Base-by-base conservation (phyloP, 495 filamentous ascomycete species). In the Aspergillus affinis region DNA sequence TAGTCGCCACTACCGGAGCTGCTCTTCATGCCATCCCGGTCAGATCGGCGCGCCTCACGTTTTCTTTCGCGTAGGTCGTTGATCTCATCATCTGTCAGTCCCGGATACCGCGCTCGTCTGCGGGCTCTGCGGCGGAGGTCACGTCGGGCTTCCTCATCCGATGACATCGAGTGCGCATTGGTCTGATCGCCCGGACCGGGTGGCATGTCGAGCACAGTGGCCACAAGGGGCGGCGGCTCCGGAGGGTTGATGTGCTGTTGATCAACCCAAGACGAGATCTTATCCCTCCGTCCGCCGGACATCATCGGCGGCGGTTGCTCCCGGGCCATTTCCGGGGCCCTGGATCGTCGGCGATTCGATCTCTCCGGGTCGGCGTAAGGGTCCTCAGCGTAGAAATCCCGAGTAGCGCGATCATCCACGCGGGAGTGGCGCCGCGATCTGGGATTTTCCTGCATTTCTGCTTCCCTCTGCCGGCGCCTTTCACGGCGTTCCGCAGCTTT, bases 221-320 rank as follows among this genome's bases (percentile, higher is more conserved):
- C 75, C 23, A 83, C 76, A 19, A 84, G 65, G 19, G 78, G 82
- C 7, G 84, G 84, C n/a, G 83, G 83, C 56, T 82, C 82, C 3
- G 84, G 82, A 3, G 83, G 84, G 15, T 84, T 81, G 12, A 73
- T 72, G 41, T 77, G 74, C 67, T 85, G 78, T 1, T 78, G 81
- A 59, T 86, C 72, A 4, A 87, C 80, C 84, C 84, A 87, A 4
- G 81, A 84, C 2, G 82, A 78, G 49, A 82, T 86, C 66, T 87
- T 85, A 54, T 86, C 81, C 64, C 73, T 74, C 36, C 69, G 69
- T 36, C 64, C 72, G 30, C 71, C 70, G 32, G 67, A 54, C 69
- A 71, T 72, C 60, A 69, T 62, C 10, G 71, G 71, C 6, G 57
- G 60, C 8, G 36, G 23, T 36, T 57, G 6, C 21, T 26, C 20